Base-by-base conservation (phyloP, 768 basidiomycete genomes). In the Tylopilus cervinicoccineus region DNA sequence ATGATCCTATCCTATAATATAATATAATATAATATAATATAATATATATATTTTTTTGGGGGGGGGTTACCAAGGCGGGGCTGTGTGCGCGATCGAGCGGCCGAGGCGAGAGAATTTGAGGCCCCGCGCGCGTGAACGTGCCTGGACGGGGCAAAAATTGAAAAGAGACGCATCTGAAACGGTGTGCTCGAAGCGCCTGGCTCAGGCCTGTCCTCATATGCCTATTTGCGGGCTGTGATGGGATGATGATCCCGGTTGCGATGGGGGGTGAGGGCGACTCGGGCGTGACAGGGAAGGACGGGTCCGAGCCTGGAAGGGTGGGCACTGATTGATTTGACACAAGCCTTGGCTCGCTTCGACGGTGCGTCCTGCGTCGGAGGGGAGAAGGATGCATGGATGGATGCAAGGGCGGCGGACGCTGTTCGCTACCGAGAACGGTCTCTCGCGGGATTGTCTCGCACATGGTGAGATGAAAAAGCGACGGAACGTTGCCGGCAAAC, bases 341-440 rank as follows among this genome's bases (percentile, higher is more conserved):
- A 43, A 19, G 28, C n/a, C n/a, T n/a, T n/a, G 27, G 33, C 12
- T 47, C 46, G 55, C 62, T 62, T 63, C 62, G 43, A 50, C 43
- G 62, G 4, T 64, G 58, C 23, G 29, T 32, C n/a, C 26, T 44
- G 32, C n/a, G 23, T 17, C 23, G 23, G 43, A 47, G 16, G 28
- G 43, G 26, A 8, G n/a, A 40, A 24, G 36, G 42, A 36, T 20
- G 41, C n/a, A n/a, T n/a, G n/a, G n/a, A n/a, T n/a, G n/a, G n/a
- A n/a, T n/a, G n/a, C n/a, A n/a, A 33, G 28, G 1, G n/a, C 23
- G 33, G 6, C 50, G 66, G 63, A 48, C 57, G 60, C 50, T 66
- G 54, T 68, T 70, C 69, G 70, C 69, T 69, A 61, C 67, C 67
- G 67, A 67, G 41, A 60, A 58, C 27, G 55, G 57, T 46, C 57